Evolutionary conservation across 2,329 filamentous ascomycete species (phyloP), one percentile per base, ranked within the genome.

Genomic region (Ceratocystiopsis minuta): DNA sequence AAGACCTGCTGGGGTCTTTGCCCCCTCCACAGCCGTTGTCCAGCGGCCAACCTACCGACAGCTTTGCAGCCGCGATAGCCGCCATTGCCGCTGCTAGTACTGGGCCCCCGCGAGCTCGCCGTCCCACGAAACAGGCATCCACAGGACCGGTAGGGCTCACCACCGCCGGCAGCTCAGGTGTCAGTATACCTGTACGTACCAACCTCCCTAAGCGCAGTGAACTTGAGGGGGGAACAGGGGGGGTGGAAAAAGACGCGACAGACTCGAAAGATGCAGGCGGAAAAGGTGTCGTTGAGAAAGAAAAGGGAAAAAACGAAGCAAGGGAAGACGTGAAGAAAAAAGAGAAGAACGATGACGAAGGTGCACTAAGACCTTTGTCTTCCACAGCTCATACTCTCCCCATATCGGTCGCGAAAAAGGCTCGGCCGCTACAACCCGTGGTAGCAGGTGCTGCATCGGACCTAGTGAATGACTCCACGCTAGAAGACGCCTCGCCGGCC

Each of bases 1-100:
- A 65, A 17, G 69, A 78, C 31, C 7, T 28, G 24, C 4, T 6
- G 24, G 11, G 11, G 62, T 86, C n/a, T 60, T 78, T 4, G 61
- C 9, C 24, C 24, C 17, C 2, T 34, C 37, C 6, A 24, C 47
- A 9, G 16, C 39, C 14, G 41, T 50, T 15, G 37, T 18, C 6
- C 48, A 43, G 35, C 17, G 17, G 6, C 31, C 37, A 34, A 34
- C 38, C n/a, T 1, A 37, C 15, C 15, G 39, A 10, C 16, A 36
- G 34, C 12, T 41, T 44, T 36, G 41, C 42, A 17, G 39, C 42
- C 2, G 45, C 41, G 16, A 44, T 39, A 9, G 41, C 41, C n/a
- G 43, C 45, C 31, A 44, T 45, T 18, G 39, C 43, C 2, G 43
- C 43, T 13, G 28, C 39, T 18, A 42, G 43, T 40, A 37, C 41